Percentiles rank a stretch among this genome's conserved stretches.
phyloP scores from a whole-genome alignment of 2,329 filamentous ascomycete species.

The Phaeosphaeriaceae sp. region DNA sequence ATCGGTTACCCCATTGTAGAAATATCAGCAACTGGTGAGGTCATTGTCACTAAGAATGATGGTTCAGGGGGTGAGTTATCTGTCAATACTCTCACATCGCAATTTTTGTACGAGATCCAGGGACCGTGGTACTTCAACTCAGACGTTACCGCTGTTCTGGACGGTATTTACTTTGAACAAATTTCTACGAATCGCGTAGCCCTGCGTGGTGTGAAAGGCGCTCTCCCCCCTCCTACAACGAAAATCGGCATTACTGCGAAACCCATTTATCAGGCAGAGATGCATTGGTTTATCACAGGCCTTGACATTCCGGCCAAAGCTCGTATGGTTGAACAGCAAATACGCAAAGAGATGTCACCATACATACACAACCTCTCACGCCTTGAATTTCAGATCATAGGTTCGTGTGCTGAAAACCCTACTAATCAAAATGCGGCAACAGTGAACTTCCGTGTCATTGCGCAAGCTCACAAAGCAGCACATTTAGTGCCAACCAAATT shows the following conservation, averaged over 20 bases:
- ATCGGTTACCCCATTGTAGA: slow-evolving; percentile 43
- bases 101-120: slow-evolving; percentile 56
- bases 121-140: slow-evolving; percentile 63
- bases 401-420: slow-evolving; percentile 48
- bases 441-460: slow-evolving; percentile 56
- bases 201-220: slow-evolving; percentile 53
- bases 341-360: slow-evolving; percentile 44
- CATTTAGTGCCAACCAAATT: slow-evolving; percentile 47
- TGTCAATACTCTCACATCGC: slow-evolving; percentile 59
- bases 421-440: slow-evolving; percentile 57
- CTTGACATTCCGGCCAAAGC: slow-evolving; percentile 55
- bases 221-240: slow-evolving; percentile 40
- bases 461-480: slow-evolving; percentile 52
- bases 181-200: slow-evolving; percentile 57
- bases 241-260: slow-evolving; percentile 55
- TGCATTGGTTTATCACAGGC: slow-evolving; percentile 53
- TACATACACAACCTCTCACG: slow-evolving; percentile 44
- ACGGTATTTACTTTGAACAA: slow-evolving; percentile 60
- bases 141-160: slow-evolving; percentile 61
- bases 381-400: slow-evolving; percentile 49
- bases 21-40: slow-evolving; percentile 32
- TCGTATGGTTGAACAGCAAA: slow-evolving; percentile 50
- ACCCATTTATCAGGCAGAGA: slow-evolving; percentile 55
- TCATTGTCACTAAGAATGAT: slow-evolving; percentile 39
- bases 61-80: slow-evolving; percentile 48